Evolutionary conservation across 371 early-diverging fungal species (phyloP).

Genomic region (Mortierella polycephala): DNA sequence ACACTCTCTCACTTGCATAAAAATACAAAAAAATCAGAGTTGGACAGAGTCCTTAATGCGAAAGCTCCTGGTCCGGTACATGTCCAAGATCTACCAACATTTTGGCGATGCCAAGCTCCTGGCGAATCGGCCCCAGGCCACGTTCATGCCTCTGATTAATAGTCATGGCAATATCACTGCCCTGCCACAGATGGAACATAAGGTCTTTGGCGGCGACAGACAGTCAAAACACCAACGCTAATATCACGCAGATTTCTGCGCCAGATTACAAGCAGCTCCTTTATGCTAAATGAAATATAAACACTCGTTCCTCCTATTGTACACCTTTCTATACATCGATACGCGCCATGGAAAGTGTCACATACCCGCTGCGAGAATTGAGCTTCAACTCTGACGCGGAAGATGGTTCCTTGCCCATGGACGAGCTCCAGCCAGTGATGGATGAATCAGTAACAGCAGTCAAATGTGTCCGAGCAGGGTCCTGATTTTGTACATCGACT

Average conservation of each 20-base stretch:
- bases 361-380: neutral
- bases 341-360: slow-evolving; percentile 6
- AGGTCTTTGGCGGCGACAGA: slow-evolving; percentile 12
- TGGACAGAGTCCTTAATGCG: slow-evolving; percentile 32
- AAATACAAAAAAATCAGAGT: neutral
- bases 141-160: slow-evolving; percentile 17
- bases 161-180: slow-evolving; percentile 16
- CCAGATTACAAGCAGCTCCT: too few relatives aligned
- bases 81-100: slow-evolving; percentile 29
- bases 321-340: slow-evolving; percentile 4
- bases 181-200: slow-evolving; percentile 11
- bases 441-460: neutral
- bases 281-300: too few relatives aligned
- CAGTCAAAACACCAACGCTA: neutral
- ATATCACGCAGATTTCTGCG: too few relatives aligned
- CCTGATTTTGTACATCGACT: neutral
- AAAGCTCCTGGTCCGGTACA: slow-evolving; percentile 23
- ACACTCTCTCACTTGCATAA: too few relatives aligned
- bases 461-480: slow-evolving; percentile 10
- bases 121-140: slow-evolving; percentile 28
- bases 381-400: slow-evolving; percentile 6
- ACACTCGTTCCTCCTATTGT: neutral
- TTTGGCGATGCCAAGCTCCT: slow-evolving; percentile 26
- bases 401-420: neutral
- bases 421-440: slow-evolving; percentile 10